phyloP scores from a whole-genome alignment of 2,329 filamentous ascomycete genomes.

The Phoma sp. region DNA sequence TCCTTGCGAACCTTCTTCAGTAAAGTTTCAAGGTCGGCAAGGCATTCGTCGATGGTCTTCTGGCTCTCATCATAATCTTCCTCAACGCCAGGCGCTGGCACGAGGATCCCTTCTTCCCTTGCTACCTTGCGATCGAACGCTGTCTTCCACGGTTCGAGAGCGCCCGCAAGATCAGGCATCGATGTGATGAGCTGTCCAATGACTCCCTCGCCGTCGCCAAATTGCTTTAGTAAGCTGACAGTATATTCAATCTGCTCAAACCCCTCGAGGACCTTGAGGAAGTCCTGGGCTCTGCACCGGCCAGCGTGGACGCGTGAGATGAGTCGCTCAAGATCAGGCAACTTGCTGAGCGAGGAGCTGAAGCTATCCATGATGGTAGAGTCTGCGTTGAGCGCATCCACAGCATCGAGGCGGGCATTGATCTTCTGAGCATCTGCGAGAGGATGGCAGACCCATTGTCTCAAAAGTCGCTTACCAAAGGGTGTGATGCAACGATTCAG shows the following conservation, averaged over 20 bases:
- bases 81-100: slow-evolving; percentile 86
- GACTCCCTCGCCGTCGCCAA: slow-evolving; percentile 78
- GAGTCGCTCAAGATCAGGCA: slow-evolving; percentile 91
- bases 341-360: slow-evolving; percentile 82
- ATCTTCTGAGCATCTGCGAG: slow-evolving; percentile 85
- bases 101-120: slow-evolving; percentile 77
- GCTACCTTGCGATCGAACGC: slow-evolving; percentile 87
- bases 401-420: slow-evolving; percentile 91
- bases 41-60: slow-evolving; percentile 75
- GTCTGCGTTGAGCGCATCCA: slow-evolving; percentile 90
- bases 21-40: slow-evolving; percentile 72
- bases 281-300: slow-evolving; percentile 88
- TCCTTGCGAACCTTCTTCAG: slow-evolving; percentile 74
- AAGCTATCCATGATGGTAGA: slow-evolving; percentile 82
- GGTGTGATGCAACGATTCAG: slow-evolving; percentile 95
- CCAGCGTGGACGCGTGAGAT: slow-evolving; percentile 95
- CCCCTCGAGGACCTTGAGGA: slow-evolving; percentile 89
- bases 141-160: slow-evolving; percentile 83
- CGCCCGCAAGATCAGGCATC: slow-evolving; percentile 82
- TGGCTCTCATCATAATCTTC: slow-evolving; percentile 89
- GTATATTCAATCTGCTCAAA: slow-evolving; percentile 99
- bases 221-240: slow-evolving; percentile 76
- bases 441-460: slow-evolving; percentile 97
- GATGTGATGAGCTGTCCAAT: slow-evolving; percentile 80
- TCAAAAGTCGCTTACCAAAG: slow-evolving; percentile 94